phyloP scores from a whole-genome alignment of 1,139 yeast species.

The Sugiyamaella neomexicana region DNA sequence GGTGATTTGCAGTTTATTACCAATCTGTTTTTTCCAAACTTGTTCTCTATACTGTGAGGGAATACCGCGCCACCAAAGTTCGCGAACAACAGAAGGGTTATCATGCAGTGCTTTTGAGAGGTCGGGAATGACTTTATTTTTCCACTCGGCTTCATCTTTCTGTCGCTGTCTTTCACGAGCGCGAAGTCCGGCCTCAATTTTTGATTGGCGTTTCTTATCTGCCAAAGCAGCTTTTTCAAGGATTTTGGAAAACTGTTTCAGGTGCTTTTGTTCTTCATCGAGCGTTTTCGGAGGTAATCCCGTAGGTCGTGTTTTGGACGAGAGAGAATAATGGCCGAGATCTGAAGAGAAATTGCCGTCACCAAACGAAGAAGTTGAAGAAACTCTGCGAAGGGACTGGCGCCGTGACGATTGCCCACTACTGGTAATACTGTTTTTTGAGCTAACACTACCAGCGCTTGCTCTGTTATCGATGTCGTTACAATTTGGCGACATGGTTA shows the following conservation, averaged over 20 bases:
- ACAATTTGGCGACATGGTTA: conserved; percentile 33
- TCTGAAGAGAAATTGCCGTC: conserved; percentile 2
- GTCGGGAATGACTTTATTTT: conserved; percentile 44
- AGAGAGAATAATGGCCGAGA: conserved; percentile 1
- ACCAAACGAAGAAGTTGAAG: conserved; percentile 9
- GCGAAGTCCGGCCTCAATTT: conserved; percentile 31
- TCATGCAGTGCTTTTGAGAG: conserved; percentile 41
- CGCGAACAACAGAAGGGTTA: conserved; percentile 45
- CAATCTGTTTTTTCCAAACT: conserved; percentile 55
- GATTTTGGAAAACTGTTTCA: conserved; percentile 54
- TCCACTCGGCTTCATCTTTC: conserved; percentile 48
- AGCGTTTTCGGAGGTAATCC: conserved; percentile 67
- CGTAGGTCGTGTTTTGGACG: conserved; percentile 53
- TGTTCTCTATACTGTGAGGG: conserved; percentile 50
- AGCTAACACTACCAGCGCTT: conserved; percentile 4
- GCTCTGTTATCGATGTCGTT: conserved; percentile 15
- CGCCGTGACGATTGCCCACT: conserved; percentile 29
- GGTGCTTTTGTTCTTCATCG: conserved; percentile 56
- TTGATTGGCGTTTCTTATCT: conserved; percentile 36
- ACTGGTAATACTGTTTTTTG: conserved; percentile 35
- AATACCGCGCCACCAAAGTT: conserved; percentile 69
- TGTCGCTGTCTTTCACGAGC: conserved; percentile 35
- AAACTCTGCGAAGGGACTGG: conserved; percentile 13
- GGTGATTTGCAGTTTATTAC: conserved; percentile 40
- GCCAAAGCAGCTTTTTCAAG: conserved; percentile 47